Evolutionary conservation across 225 moss, liverwort and hornwort genomes (phyloP), one percentile per base, ranked within the genome.

Genomic region (Bryoerythrophyllum caledonicum): DNA sequence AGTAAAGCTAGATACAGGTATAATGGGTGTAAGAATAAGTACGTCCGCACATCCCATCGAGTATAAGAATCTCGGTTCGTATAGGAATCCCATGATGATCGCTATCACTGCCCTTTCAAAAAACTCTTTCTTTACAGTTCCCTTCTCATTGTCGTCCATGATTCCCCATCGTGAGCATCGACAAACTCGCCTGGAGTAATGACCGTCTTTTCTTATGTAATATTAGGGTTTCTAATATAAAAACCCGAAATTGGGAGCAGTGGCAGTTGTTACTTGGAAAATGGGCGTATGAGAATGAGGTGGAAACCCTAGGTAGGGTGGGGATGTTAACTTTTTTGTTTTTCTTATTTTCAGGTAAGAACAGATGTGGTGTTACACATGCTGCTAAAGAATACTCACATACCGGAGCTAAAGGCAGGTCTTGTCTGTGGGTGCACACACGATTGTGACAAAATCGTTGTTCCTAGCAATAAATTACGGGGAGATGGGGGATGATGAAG

Each of bases 331-430:
- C 0, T 65, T 74, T 81, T 78, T 60, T 54, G 23, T 70, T 82
- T 65, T 52, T 41, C 60, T 82, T 83, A 83, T 75, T 79, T 71
- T 38, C 14, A 48, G 37, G 75, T 75, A 79, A 46, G 75, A 79
- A 72, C 83, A 83, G 83, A 72, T 79, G 83, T 76, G 83, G 56
- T 56, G 7, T 83, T 67, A 55, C 79, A 83, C 83, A 75, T 70
- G 23, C 83, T 79, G 83, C 83, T 83, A 83, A 83, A 79, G 79
- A 79, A 82, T 82, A 68, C 74, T 82, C 78, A 60, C 78, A 74
- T 70, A 65, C 54, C 1, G 60, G 70, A 2, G 70, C 64, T 49
- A 10, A 38, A 38, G 1, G 8, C 32, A 10, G 25, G 53, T 66
- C 73, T 53, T 10, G 2, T 37, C 53, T 32, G 32, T 32, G 67